phyloP scores from a whole-genome alignment of 1,284 basidiomycete species.

The Malassezia psittaci region DNA sequence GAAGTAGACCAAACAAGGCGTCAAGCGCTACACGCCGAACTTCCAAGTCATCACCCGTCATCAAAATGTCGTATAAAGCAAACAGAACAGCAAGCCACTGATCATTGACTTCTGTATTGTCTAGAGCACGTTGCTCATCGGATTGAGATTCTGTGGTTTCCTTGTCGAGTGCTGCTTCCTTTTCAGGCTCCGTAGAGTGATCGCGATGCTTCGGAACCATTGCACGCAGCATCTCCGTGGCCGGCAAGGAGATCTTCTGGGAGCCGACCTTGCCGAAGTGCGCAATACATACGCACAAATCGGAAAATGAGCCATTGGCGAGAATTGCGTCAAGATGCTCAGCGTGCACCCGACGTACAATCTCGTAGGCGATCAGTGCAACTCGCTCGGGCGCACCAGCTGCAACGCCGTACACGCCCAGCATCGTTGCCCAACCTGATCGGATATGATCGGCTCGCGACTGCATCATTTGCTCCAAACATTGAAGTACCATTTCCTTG shows the following conservation, averaged over 20 bases:
- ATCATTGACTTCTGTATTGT: neutral
- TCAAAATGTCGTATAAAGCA: slow-evolving; percentile 97
- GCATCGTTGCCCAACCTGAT: slow-evolving; percentile 98
- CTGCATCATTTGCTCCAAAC: slow-evolving; percentile 97
- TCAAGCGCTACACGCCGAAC: slow-evolving; percentile 77
- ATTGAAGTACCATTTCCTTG: slow-evolving; percentile 95
- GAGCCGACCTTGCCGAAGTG: slow-evolving; percentile 99
- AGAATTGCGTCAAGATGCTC: slow-evolving; percentile 86
- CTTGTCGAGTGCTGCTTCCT: too few species aligned
- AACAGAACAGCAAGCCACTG: slow-evolving; percentile 89
- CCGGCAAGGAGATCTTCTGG: slow-evolving; percentile 91
- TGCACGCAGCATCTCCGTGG: slow-evolving; percentile 88
- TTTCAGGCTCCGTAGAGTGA: slow-evolving; percentile 6
- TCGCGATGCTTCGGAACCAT: slow-evolving; percentile 56
- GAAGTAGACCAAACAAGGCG: slow-evolving; percentile 86
- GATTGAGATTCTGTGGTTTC: neutral
- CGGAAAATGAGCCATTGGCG: slow-evolving; percentile 83
- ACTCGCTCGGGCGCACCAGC: slow-evolving; percentile 89
- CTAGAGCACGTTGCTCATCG: too few species aligned
- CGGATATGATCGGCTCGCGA: slow-evolving; percentile 86
- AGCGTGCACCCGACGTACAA: slow-evolving; percentile 79
- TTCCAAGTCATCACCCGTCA: slow-evolving; percentile 98
- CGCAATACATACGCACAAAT: slow-evolving; percentile 90
- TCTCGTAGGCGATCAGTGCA: slow-evolving; percentile 86
- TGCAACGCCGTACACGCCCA: slow-evolving; percentile 91